Evolutionary conservation across 2,329 filamentous ascomycete genomes (phyloP).

Genomic region (Xylariaceae sp.): DNA sequence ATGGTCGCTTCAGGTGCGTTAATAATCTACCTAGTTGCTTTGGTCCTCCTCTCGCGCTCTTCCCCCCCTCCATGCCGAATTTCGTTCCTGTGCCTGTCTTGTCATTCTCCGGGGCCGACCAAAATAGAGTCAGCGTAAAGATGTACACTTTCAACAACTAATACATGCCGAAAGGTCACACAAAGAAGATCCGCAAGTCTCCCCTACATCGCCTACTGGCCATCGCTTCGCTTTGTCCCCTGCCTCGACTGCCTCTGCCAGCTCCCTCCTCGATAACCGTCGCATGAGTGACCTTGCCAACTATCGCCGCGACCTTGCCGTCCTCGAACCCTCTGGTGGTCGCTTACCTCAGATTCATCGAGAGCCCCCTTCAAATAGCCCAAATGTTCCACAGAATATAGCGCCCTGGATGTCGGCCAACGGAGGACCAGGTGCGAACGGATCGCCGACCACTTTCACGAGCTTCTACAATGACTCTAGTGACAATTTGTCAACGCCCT

Average conservation of each 20-base stretch:
- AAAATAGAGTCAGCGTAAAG: neutral
- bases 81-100: neutral
- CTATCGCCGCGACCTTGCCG: constrained; percentile 74
- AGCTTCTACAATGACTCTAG: constrained; percentile 79
- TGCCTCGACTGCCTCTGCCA: constrained; percentile 51
- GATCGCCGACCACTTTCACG: constrained; percentile 50
- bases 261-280: constrained; percentile 63
- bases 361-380: constrained; percentile 62
- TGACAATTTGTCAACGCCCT: constrained; percentile 67
- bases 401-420: constrained; percentile 64
- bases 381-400: constrained; percentile 59
- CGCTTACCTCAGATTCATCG: constrained; percentile 66
- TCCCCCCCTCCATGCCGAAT: constrained; percentile 13
- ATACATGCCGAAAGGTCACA: too few relatives aligned
- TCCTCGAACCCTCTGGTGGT: constrained; percentile 67
- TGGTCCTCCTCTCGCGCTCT: constrained; percentile 1
- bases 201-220: constrained; percentile 55
- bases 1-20: constrained; percentile 54
- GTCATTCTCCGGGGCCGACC: too few relatives aligned
- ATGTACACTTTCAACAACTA: constrained; percentile 38
- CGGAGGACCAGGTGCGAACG: constrained; percentile 44
- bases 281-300: constrained; percentile 69
- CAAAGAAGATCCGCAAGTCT: constrained; percentile 55
- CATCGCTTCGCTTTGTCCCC: constrained; percentile 52
- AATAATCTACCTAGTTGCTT: constrained; percentile 17